Evolutionary conservation across 1,139 yeast species (phyloP), one percentile per base, ranked within the genome.

Genomic region (Torulaspora globosa): DNA sequence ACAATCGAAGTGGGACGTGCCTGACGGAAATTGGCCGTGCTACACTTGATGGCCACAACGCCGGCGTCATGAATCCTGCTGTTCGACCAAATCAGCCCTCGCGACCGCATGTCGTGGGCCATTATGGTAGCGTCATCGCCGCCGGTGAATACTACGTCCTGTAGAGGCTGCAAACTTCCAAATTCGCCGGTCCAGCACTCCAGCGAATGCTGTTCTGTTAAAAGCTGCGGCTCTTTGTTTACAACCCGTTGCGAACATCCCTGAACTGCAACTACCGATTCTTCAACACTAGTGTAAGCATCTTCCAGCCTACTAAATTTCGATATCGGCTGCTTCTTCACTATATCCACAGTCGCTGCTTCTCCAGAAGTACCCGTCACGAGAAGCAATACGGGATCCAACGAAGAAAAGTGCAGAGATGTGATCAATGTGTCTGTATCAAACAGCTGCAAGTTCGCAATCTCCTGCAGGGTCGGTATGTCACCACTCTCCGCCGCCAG

Each of bases 121-220:
- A 82, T 78, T 10, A 92, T 67, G 21, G 73, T 71, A 5, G 84
- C 76, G 66, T 92, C 97, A 63, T 92, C 98, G 11, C 97, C 97
- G 2, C 97, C 98, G 1, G 96, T 80, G 58, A 81, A 84, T 0
- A 88, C 73, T 0, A 85, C 81, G 50, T 80, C 69, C 8, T 71
- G 62, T 21, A 83, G 60, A 5, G 76, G 76, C 3, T 78, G 77
- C 10, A 71, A 56, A 44, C 75, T 75, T 1, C 92, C 92, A 70
- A 83, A 84, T 1, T 79, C 77, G 3, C 88, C 87, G 4, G 86
- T 86, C 98, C 98, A 90, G 49, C 96, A 88, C 66, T 90, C 97
- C 29, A 88, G 66, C 2, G 75, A 73, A 62, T 90, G 97, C 1
- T 63, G 43, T 5, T 43, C 41, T 6, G 40, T 15, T 23, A 60